These are phyloP conservation scores for Inosperma sp. DNA, from an alignment of 768 basidiomycete species.

Conservation along the genomic window DNA sequence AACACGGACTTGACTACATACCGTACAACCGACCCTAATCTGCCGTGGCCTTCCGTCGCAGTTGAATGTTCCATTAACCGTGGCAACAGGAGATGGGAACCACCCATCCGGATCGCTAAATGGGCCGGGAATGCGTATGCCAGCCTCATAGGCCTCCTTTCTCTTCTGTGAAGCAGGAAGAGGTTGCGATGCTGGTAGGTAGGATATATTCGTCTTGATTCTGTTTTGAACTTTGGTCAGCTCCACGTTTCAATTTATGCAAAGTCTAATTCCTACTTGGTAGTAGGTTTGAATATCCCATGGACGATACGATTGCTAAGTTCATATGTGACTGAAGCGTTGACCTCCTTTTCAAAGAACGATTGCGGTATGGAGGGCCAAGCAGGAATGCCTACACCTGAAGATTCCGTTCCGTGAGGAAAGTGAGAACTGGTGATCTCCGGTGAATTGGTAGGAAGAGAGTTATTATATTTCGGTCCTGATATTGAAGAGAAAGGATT, in stretches of 20 bases:
- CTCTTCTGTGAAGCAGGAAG: conserved; percentile 16
- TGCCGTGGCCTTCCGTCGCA: conserved; percentile 5
- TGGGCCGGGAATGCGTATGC: conserved; percentile 17
- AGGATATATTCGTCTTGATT: conserved; percentile 23
- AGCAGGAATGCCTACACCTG: too few species aligned
- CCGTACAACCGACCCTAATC: conserved; percentile 22
- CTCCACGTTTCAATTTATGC: neutral
- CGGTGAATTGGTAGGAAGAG: neutral
- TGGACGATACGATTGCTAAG: conserved; percentile 26
- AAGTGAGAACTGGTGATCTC: neutral
- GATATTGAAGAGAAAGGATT: too few species aligned
- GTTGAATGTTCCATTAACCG: conserved; percentile 9
- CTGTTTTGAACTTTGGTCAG: too few species aligned
- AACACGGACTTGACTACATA: too few species aligned
- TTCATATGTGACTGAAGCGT: conserved; percentile 29
- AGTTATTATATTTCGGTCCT: too few species aligned
- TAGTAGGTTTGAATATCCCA: conserved; percentile 28
- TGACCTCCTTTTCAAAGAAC: conserved; percentile 26
- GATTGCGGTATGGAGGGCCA: neutral
- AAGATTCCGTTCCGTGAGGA: neutral
- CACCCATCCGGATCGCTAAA: conserved; percentile 21
- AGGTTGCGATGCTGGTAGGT: conserved; percentile 18
- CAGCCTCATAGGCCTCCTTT: conserved; percentile 17
- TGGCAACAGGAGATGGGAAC: conserved; percentile 12
- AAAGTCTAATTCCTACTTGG: conserved; percentile 17